A percentile compares a stretch with the other conserved stretches of the same genome.
phyloP scores from a whole-genome alignment of 495 filamentous ascomycete species.

The Tetracladium marchalianum region DNA sequence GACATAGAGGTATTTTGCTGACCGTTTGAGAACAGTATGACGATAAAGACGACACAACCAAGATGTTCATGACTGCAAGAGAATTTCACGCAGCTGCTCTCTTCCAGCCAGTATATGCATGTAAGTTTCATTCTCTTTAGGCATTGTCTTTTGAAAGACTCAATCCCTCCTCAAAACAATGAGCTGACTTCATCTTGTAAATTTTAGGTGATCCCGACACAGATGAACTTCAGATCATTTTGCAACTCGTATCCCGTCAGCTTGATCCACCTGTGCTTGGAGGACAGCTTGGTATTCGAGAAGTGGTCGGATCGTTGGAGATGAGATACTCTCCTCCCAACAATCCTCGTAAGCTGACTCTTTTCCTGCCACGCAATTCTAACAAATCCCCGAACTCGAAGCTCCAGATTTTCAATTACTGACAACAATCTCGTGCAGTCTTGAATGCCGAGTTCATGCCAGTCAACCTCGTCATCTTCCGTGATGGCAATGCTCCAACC shows the following conservation, averaged over 20 bases:
- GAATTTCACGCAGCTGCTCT: slow-evolving; percentile 32
- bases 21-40: slow-evolving; percentile 29
- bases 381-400: neutral
- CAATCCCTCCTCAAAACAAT: too few relatives aligned
- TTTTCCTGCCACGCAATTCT: neutral
- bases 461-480: slow-evolving; percentile 7
- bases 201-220: slow-evolving; percentile 29
- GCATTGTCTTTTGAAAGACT: too few relatives aligned
- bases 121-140: slow-evolving; percentile 4
- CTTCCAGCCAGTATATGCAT: slow-evolving; percentile 38
- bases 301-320: slow-evolving; percentile 28
- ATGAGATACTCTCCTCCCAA: slow-evolving; percentile 36
- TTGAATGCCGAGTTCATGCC: slow-evolving; percentile 2
- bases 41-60: slow-evolving; percentile 41
- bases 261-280: slow-evolving; percentile 20
- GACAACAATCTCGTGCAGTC: neutral
- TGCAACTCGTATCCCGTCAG: slow-evolving; percentile 27
- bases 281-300: slow-evolving; percentile 33
- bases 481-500: slow-evolving; percentile 1
- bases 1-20: neutral
- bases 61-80: slow-evolving; percentile 45
- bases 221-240: slow-evolving; percentile 32
- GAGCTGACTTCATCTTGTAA: too few relatives aligned
- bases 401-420: neutral
- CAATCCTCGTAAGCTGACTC: slow-evolving; percentile 28